These are phyloP conservation scores for Yamadazyma trypodendri DNA, from an alignment of 1,139 yeast genomes.

Conservation along the genomic window DNA sequence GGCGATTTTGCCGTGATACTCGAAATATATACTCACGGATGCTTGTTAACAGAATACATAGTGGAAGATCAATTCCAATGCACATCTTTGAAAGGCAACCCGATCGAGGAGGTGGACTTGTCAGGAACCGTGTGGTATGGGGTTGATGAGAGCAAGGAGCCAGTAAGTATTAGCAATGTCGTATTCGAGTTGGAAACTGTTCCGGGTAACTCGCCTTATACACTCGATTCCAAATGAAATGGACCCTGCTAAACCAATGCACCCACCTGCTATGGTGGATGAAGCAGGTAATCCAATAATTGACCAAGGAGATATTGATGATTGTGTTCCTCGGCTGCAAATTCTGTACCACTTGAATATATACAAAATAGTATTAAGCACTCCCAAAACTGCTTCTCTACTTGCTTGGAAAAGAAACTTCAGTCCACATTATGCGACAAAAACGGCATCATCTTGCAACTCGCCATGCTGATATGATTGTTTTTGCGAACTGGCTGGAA, in stretches of 20 bases:
- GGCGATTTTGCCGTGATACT: constrained; percentile 37
- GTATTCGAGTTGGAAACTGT: constrained; percentile 38
- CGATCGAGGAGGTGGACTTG: constrained; percentile 60
- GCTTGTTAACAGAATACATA: constrained; percentile 61
- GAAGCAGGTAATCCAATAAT: constrained; percentile 7
- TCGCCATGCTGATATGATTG: no score
- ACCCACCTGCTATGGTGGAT: constrained; percentile 7
- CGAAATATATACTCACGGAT: constrained; percentile 78
- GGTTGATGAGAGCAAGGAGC: constrained; percentile 79
- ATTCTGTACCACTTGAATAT: neutral
- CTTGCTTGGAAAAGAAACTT: no score
- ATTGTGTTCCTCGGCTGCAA: constrained; percentile 5
- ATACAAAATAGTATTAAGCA: neutral
- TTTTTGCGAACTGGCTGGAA: no score
- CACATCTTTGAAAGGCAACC: constrained; percentile 42
- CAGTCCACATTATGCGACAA: no score
- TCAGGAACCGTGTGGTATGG: constrained; percentile 86
- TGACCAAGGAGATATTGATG: constrained; percentile 7
- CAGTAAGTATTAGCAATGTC: constrained; percentile 72
- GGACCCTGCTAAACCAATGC: no score
- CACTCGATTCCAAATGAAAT: no score
- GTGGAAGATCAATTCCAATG: constrained; percentile 70
- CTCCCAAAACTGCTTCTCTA: neutral
- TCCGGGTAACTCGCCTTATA: constrained; percentile 1
- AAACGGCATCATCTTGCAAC: no score